Percentiles rank a stretch among this genome's conserved stretches.
phyloP scores from a whole-genome alignment of 2,329 filamentous ascomycete species.

The Pseudogymnoascus sp. region DNA sequence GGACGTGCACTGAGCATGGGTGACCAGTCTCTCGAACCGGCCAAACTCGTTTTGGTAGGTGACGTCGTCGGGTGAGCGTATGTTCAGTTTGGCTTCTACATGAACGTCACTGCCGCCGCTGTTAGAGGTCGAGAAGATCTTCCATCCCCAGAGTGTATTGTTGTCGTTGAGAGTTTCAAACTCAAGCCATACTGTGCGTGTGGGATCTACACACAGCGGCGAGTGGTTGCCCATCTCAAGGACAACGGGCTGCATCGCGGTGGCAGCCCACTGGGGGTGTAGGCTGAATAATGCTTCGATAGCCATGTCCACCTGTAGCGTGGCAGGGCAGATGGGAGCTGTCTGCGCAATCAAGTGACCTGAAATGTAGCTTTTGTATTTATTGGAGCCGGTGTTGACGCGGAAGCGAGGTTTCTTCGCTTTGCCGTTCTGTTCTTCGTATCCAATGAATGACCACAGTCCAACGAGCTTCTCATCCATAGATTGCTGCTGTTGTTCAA shows the following conservation, averaged over 20 bases:
- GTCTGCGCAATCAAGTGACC: constrained; percentile 16
- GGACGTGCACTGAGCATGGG: constrained; percentile 24
- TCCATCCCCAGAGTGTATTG: constrained; percentile 9
- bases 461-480: background rate
- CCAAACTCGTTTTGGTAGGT: background rate
- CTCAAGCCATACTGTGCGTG: constrained; percentile 12
- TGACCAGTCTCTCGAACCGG: constrained; percentile 1
- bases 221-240: constrained; percentile 9
- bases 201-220: constrained; percentile 14
- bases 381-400: constrained; percentile 15
- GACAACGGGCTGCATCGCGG: background rate
- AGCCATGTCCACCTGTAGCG: constrained; percentile 15
- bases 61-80: constrained; percentile 22
- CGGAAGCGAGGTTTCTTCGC: constrained; percentile 13
- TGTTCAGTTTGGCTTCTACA: constrained; percentile 23
- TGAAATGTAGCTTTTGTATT: constrained; percentile 11
- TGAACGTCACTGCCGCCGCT: constrained; percentile 12
- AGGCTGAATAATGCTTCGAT: constrained; percentile 13
- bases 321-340: constrained; percentile 18
- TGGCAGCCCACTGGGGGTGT: background rate
- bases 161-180: background rate
- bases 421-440: constrained; percentile 11
- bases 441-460: constrained; percentile 16
- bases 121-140: constrained; percentile 6
- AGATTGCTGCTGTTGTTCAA: background rate